Percentiles rank a stretch among this genome's conserved stretches.
Evolutionary conservation across 2,329 filamentous ascomycete species (phyloP).

Genomic region (Claviceps capensis): DNA sequence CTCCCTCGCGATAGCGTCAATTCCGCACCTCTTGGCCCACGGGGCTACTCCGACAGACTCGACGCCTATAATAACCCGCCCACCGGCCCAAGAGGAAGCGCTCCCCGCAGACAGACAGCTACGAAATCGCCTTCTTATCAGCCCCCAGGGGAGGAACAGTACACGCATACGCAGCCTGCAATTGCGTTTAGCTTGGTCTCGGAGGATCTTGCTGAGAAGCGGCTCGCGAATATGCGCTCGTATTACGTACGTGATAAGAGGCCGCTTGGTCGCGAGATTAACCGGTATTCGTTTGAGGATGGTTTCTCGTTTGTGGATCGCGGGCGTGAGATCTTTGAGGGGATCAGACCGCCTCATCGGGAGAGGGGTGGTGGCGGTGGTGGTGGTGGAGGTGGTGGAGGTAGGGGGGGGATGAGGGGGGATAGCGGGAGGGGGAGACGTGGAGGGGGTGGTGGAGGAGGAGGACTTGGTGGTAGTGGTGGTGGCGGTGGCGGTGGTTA

Average conservation of each 20-base stretch:
- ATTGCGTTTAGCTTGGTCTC: conserved; percentile 44
- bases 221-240: conserved; percentile 43
- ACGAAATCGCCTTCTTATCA: neutral
- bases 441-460: conserved; percentile 15
- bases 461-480: conserved; percentile 13
- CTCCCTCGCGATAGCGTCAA: conserved; percentile 15
- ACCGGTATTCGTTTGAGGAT: conserved; percentile 62
- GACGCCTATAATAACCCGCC: conserved; percentile 2
- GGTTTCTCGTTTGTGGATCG: conserved; percentile 54
- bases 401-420: conserved; percentile 7
- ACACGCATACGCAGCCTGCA: conserved; percentile 27
- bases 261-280: conserved; percentile 36
- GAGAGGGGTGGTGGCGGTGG: conserved; percentile 24
- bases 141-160: neutral
- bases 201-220: conserved; percentile 46
- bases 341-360: conserved; percentile 45
- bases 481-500: conserved; percentile 16
- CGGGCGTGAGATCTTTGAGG: conserved; percentile 55
- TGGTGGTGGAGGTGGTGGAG: conserved; percentile 11
- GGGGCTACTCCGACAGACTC: conserved; percentile 13
- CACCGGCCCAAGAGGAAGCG: neutral
- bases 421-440: conserved; percentile 11
- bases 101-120: conserved; percentile 4
- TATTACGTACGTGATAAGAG: conserved; percentile 31
- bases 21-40: conserved; percentile 24